Evolutionary conservation across 306 rosid genomes (phyloP).

Genomic region (Casuarina glauca): DNA sequence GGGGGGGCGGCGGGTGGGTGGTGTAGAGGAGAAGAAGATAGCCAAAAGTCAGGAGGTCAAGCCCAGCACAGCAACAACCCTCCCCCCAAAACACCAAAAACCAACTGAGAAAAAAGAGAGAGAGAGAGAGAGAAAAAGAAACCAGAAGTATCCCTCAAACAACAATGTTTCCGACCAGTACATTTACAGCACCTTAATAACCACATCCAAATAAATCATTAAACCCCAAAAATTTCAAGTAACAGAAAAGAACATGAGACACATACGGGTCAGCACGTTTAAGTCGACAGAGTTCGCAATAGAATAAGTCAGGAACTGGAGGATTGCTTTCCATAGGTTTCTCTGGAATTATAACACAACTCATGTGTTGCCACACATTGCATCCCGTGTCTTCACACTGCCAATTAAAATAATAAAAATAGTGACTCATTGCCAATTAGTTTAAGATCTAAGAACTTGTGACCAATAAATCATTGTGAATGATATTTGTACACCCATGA

Average conservation of each 20-base stretch:
- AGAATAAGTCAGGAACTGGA: constrained; percentile 70
- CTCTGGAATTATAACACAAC: constrained; percentile 88
- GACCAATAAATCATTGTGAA: constrained; percentile 1
- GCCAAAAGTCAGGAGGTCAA: too few relatives aligned
- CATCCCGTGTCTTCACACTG: constrained; percentile 94
- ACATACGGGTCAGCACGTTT: constrained; percentile 98
- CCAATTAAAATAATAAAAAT: constrained; percentile 32
- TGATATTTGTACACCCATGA: neutral
- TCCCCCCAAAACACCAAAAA: too few relatives aligned
- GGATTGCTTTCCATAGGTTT: constrained; percentile 75
- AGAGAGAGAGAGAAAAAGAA: too few relatives aligned
- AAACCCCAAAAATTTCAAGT: too few relatives aligned
- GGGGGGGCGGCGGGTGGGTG: too few relatives aligned
- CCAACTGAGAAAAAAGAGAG: too few relatives aligned
- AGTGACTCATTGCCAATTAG: constrained; percentile 6
- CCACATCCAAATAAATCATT: too few relatives aligned
- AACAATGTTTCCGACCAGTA: too few relatives aligned
- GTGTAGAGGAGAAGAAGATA: too few relatives aligned
- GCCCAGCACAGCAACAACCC: too few relatives aligned
- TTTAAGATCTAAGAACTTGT: constrained; percentile 11
- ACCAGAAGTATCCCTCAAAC: too few relatives aligned
- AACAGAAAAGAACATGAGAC: constrained; percentile 11
- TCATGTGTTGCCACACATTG: constrained; percentile 89
- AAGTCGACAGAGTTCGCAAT: constrained; percentile 91
- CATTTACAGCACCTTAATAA: too few relatives aligned